Evolutionary conservation across 2,329 filamentous ascomycete genomes (phyloP), one percentile per base, ranked within the genome.

Genomic region (Orbilia blumenaviensis): DNA sequence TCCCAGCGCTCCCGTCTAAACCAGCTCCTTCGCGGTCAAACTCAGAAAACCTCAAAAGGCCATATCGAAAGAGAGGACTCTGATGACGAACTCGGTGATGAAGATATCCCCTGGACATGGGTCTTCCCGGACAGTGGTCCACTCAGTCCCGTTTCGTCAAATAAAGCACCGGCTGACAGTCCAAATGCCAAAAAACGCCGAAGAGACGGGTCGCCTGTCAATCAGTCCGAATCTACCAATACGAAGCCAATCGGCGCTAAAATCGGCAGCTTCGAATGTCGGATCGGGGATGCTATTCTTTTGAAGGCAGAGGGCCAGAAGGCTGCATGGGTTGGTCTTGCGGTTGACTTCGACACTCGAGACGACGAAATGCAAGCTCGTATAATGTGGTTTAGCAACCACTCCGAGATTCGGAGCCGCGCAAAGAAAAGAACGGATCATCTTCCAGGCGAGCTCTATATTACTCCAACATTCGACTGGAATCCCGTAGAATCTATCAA

Each of bases 311-410:
- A 96, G 41, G 93, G 92, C 2, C 61, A 80, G 10, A 88, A 89
- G 42, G 92, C 96, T 80, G 91, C 93, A 9, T 99, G 95, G 94
- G 91, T 96, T 1, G 95, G 92, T 34, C 89, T 99, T 77, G 91
- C 97, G 62, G 91, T 90, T 80, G 90, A 92, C 46, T 97, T 99
- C 79, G 88, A 90, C 32, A 89, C 91, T 50, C 87, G 92, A 18
- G 89, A 91, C 10, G 90, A 89, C 2, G 88, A 91, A 46, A 97
- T 93, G 85, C 89, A 90, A 25, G 94, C 92, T 66, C 91, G 91
- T 78, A 95, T 99, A 81, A 90, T 97, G 87, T 99, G 95, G 95
- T 97, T 99, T 82, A 93, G 92, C 0, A 93, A 92, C 0, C 92
- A 96, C 80, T 92, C 91, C 80, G 94, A 98, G 83, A 92, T 97